A percentile compares a stretch with the other conserved stretches of the same genome.
Conservation (phyloP, 768 basidiomycete genomes). For the Rhodotorula paludigena region DNA sequence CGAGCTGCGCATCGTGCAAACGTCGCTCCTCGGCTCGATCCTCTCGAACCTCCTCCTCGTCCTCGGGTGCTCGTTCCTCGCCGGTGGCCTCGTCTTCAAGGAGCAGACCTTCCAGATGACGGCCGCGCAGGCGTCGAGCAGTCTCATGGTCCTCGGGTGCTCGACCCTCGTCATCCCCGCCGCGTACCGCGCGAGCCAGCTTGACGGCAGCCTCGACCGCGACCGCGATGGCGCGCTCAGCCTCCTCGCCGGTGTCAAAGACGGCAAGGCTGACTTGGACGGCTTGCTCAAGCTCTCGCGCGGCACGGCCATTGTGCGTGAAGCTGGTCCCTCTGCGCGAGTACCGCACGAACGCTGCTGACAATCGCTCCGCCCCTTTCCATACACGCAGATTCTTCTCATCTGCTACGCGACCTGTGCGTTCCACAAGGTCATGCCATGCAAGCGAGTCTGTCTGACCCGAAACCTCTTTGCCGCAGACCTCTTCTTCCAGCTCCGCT, state of each 20-base stretch:
- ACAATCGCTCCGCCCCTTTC: background rate
- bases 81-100: conserved; percentile 62
- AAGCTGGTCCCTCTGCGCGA: no score
- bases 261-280: conserved; percentile 45
- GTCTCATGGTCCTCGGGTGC: conserved; percentile 61
- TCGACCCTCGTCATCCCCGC: conserved; percentile 89
- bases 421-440: no score
- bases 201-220: conserved; percentile 13
- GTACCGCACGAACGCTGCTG: background rate
- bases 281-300: conserved; percentile 66
- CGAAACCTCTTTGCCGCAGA: no score
- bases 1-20: conserved; percentile 83
- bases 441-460: no score
- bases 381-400: conserved; percentile 52
- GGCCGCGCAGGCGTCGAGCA: conserved; percentile 68
- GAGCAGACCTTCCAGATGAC: conserved; percentile 75
- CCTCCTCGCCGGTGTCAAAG: conserved; percentile 48
- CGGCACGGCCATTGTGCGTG: conserved; percentile 64
- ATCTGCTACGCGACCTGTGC: conserved; percentile 58
- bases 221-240: background rate
- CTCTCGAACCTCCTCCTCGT: conserved; percentile 85
- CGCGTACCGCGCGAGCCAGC: conserved; percentile 56
- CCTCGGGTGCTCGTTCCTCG: conserved; percentile 83
- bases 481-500: conserved; percentile 73
- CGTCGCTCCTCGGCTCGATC: conserved; percentile 86